Evolutionary conservation across 2,329 filamentous ascomycete species (phyloP).

Genomic region (Onygena corvina): DNA sequence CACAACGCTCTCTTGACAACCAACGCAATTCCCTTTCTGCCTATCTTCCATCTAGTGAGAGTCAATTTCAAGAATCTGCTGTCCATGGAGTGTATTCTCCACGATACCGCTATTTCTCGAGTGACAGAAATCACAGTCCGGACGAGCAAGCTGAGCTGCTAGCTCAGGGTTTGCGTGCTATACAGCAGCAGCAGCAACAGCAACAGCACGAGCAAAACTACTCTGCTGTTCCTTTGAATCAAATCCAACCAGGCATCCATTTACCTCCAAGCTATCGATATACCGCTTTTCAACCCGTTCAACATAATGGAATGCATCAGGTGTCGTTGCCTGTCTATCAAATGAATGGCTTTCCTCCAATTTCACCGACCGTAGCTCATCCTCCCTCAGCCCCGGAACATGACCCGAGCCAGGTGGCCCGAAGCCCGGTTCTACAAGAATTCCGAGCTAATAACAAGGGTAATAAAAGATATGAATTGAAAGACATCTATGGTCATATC

Average conservation of each 20-base stretch:
- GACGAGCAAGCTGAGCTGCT: conserved; percentile 36
- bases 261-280: conserved; percentile 24
- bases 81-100: conserved; percentile 31
- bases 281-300: conserved; percentile 22
- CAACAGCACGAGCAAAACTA: conserved; percentile 19
- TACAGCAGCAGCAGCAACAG: conserved; percentile 36
- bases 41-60: conserved; percentile 21
- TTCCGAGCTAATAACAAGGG: conserved; percentile 63
- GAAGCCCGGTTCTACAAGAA: conserved; percentile 65
- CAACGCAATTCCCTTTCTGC: neutral
- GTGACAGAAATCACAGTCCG: conserved; percentile 18
- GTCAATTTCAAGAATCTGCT: conserved; percentile 15
- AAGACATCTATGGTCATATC: conserved; percentile 74
- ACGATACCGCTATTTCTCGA: conserved; percentile 9
- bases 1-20: neutral
- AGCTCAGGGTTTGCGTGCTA: conserved; percentile 39
- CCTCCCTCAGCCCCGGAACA: conserved; percentile 42
- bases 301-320: conserved; percentile 23
- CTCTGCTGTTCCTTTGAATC: neutral
- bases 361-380: conserved; percentile 27
- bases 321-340: neutral
- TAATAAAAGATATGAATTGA: conserved; percentile 62
- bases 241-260: neutral
- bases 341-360: conserved; percentile 9
- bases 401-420: conserved; percentile 48